Evolutionary conservation across 345 rosid genomes (phyloP).

Genomic region (Litchi chinensis): DNA sequence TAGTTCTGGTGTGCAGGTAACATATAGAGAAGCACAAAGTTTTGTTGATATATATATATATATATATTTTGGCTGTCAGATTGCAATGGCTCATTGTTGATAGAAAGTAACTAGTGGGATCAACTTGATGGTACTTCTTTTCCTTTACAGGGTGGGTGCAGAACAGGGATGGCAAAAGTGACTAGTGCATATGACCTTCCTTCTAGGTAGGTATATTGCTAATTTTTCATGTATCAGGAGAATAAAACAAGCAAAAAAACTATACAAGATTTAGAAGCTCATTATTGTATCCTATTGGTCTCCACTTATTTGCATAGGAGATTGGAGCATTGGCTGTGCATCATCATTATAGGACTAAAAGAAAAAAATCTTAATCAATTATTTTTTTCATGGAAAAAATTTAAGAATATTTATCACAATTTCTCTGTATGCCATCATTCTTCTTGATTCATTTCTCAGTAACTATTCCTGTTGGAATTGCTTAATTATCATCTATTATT

Average conservation of each 20-base stretch:
- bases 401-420: neutral
- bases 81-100: constrained; percentile 19
- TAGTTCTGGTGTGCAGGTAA: neutral
- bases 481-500: neutral
- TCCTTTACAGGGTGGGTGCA: constrained; percentile 85
- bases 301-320: neutral
- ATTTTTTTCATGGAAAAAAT: neutral
- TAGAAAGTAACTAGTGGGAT: constrained; percentile 9
- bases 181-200: constrained; percentile 97
- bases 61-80: constrained; percentile 8
- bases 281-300: neutral
- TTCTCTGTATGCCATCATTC: neutral
- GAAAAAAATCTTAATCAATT: neutral
- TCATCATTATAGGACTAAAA: neutral
- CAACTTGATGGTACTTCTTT: constrained; percentile 23
- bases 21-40: neutral
- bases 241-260: neutral
- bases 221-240: constrained; percentile 13
- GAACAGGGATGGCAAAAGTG: constrained; percentile 97
- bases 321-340: neutral
- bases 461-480: neutral
- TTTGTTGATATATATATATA: too few relatives aligned
- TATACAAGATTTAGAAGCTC: neutral
- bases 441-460: neutral
- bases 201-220: constrained; percentile 62